Conservation (phyloP, 2,329 filamentous ascomycete species). For the Trichoderma arundinaceum region DNA sequence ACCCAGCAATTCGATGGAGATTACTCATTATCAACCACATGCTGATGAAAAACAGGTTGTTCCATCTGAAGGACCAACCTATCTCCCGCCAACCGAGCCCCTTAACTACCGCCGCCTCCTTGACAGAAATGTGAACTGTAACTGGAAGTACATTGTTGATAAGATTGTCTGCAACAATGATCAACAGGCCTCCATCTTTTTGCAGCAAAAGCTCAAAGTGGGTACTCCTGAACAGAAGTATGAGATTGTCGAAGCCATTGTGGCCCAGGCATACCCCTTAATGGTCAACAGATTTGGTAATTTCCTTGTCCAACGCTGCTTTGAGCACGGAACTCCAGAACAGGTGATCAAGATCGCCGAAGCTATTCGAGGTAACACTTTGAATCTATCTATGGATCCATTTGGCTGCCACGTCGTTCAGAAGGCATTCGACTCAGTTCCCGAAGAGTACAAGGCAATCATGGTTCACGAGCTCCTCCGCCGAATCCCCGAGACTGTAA, state of each 20-base stretch:
- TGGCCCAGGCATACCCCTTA: conserved; percentile 88
- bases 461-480: conserved; percentile 99
- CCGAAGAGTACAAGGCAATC: conserved; percentile 95
- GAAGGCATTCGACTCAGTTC: conserved; percentile 97
- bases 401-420: conserved; percentile 98
- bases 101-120: conserved; percentile 95
- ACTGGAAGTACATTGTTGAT: conserved; percentile 99
- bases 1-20: conserved; percentile 36
- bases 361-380: conserved; percentile 89
- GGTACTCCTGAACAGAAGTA: conserved; percentile 95
- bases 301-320: conserved; percentile 97
- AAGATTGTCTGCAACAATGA: conserved; percentile 99
- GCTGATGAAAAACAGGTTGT: conserved; percentile 48
- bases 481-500: conserved; percentile 94
- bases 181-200: conserved; percentile 97
- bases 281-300: conserved; percentile 99
- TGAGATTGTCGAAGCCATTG: conserved; percentile 95
- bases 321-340: conserved; percentile 94
- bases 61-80: conserved; percentile 70
- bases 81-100: conserved; percentile 85
- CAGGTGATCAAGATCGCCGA: conserved; percentile 95
- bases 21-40: background rate
- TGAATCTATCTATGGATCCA: conserved; percentile 96
- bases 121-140: conserved; percentile 94
- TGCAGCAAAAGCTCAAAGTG: conserved; percentile 98